Conservation (phyloP, 345 rosid species). For the Viola odorata region DNA sequence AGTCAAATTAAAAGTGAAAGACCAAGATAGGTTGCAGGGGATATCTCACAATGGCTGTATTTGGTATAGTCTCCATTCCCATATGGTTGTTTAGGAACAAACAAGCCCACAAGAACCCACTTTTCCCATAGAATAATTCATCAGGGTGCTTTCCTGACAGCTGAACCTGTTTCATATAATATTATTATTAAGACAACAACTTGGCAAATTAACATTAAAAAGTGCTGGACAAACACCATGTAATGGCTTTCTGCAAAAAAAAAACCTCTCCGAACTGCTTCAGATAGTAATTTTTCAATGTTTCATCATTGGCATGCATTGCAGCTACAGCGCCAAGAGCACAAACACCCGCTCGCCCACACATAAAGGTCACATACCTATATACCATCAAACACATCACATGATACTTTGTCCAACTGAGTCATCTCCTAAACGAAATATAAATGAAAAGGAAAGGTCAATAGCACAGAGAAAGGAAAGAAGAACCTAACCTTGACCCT, state of each 20-base stretch:
- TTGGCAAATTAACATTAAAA: neutral
- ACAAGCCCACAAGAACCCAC: slow-evolving; percentile 29
- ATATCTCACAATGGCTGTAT: slow-evolving; percentile 21
- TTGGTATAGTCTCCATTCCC: slow-evolving; percentile 16
- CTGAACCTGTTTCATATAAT: slow-evolving; percentile 14
- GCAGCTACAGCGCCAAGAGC: slow-evolving; percentile 32
- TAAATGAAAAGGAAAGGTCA: neutral
- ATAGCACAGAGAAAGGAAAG: neutral
- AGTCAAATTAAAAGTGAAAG: neutral
- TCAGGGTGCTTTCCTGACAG: slow-evolving; percentile 17
- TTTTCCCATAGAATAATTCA: slow-evolving; percentile 25
- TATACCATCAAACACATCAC: neutral
- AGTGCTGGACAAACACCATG: neutral
- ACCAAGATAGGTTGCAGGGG: neutral
- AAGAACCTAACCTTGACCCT: slow-evolving; percentile 10
- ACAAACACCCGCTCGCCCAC: slow-evolving; percentile 23
- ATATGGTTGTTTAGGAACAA: slow-evolving; percentile 23
- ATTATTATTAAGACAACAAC: neutral
- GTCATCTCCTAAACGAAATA: neutral
- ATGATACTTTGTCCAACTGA: neutral
- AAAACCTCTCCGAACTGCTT: slow-evolving; percentile 18
- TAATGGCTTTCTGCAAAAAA: neutral
- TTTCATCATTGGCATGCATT: slow-evolving; percentile 20
- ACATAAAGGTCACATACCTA: slow-evolving; percentile 27
- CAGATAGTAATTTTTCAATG: slow-evolving; percentile 19